Conservation (phyloP, 1,284 basidiomycete species). For the Entoloma clypeatum region DNA sequence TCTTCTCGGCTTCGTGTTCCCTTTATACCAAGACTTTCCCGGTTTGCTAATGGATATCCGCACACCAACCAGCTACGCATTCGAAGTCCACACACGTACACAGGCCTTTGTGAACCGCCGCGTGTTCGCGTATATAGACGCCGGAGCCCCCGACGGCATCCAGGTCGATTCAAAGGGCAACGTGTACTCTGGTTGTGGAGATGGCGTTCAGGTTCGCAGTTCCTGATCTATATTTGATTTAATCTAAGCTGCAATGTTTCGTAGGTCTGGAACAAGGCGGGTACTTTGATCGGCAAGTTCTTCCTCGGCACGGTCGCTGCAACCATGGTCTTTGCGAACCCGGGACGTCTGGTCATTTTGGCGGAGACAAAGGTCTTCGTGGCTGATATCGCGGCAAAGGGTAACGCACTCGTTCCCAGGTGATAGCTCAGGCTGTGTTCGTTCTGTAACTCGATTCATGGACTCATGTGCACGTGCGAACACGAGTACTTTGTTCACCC, state of each 20-base stretch:
- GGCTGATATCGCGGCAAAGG: constrained; percentile 48
- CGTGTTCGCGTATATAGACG: constrained; percentile 67
- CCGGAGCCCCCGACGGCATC: constrained; percentile 70
- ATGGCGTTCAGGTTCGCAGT: constrained; percentile 60
- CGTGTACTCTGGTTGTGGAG: constrained; percentile 65
- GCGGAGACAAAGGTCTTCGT: constrained; percentile 66
- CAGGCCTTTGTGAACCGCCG: constrained; percentile 60
- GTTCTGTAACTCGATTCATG: too few species aligned
- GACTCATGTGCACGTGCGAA: too few species aligned
- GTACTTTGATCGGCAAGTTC: constrained; percentile 71
- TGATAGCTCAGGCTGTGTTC: too few species aligned
- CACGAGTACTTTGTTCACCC: too few species aligned
- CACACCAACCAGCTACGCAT: constrained; percentile 62
- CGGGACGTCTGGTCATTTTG: constrained; percentile 61
- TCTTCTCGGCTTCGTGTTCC: not conserved
- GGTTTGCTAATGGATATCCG: not conserved
- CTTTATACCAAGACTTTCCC: not conserved
- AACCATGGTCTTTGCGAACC: constrained; percentile 67
- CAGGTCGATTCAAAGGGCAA: constrained; percentile 66
- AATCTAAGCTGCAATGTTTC: constrained; percentile 3
- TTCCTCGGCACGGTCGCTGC: constrained; percentile 57
- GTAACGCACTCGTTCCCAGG: constrained; percentile 6
- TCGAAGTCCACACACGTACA: constrained; percentile 60
- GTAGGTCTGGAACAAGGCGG: constrained; percentile 61
- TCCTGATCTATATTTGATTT: constrained; percentile 4